Evolutionary conservation across 306 rosid genomes (phyloP), one percentile per base, ranked within the genome.

Genomic region (Gastrolobium villosum): DNA sequence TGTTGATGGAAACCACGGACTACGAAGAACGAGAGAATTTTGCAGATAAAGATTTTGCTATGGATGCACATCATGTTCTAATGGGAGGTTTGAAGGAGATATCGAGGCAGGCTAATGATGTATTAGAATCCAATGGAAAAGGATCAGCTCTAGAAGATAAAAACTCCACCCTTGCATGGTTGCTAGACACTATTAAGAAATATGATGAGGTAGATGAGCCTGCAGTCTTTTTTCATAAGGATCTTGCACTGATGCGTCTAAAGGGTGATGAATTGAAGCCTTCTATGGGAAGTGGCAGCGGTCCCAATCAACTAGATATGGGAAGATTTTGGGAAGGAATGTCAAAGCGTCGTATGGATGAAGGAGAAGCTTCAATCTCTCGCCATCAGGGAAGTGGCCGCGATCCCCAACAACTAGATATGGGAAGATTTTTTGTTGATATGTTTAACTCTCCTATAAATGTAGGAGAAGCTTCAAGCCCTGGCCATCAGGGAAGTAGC

Each of bases 311-410:
- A 56, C 6, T 44, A 26, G 41, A 10, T 30, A 66, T 7, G 37
- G 11, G 6, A 40, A 44, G 30, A 14, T 73, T 28, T 63, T 35
- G 0, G 26, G 26, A 20, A 20, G 26, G 26, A 20, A 20, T 20
- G 26, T 13, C 43, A 7, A 41, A 10, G 3, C 9, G 37, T 0
- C 2, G 39, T 7, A 7, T 46, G 26, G 31, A 5, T 3, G 28
- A 30, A 45, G 39, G 28, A 31, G 30, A 68, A 32, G 43, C 32
- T n/a, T 48, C 60, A 68, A 48, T 7, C 32, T 68, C 74, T 48
- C 13, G 44, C 56, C 40, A 31, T 0, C 26, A 30, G 10, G 30
- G 61, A 54, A 26, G 32, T 26, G n/a, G 49, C 54, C 7, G 54
- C 37, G 10, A 66, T 28, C 41, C 28, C 45, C 26, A 44, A 40